A percentile compares a stretch with the other conserved stretches of the same genome.
Conservation (phyloP, 495 filamentous ascomycete species). For the Podospora anserina region DNA sequence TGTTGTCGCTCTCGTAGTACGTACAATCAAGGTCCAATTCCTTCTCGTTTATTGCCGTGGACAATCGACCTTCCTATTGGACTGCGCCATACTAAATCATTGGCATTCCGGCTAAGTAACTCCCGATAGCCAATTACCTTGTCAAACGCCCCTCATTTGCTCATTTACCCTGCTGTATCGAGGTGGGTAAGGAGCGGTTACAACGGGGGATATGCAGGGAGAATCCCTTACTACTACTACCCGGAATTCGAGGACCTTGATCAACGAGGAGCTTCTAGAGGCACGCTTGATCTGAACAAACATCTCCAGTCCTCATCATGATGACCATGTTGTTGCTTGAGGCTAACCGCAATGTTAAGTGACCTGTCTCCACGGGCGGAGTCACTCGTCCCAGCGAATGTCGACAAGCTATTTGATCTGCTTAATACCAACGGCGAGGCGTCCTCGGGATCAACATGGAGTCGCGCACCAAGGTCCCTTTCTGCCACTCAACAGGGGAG, state of each 20-base stretch:
- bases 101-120: neutral
- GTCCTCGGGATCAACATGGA: neutral
- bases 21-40: neutral
- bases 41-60: neutral
- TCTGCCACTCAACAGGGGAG: neutral
- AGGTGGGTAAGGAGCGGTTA: neutral
- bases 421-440: neutral
- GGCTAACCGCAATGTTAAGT: neutral
- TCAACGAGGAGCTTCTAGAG: neutral
- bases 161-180: neutral
- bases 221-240: neutral
- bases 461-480: neutral
- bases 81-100: neutral
- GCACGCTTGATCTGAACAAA: neutral
- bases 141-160: neutral
- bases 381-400: neutral
- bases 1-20: neutral
- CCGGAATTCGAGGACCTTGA: neutral
- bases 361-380: neutral
- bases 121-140: neutral
- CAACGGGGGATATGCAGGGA: neutral
- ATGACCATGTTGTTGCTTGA: neutral
- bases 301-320: neutral
- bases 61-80: neutral
- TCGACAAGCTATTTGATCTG: neutral